phyloP scores from a whole-genome alignment of 2,329 filamentous ascomycete genomes.

The Pseudovirgaria hyperparasitica region DNA sequence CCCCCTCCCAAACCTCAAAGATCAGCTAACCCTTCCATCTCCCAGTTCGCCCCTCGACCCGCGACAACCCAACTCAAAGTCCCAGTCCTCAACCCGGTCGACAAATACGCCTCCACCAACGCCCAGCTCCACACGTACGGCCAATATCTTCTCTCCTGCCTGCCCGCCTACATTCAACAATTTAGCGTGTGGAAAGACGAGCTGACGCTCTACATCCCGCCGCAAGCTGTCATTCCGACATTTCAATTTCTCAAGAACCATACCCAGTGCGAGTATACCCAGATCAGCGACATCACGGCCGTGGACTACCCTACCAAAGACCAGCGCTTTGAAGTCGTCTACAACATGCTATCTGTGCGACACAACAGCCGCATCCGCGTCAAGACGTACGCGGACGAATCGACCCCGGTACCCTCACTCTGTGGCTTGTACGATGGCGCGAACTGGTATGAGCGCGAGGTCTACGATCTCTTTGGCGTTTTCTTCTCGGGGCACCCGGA shows the following conservation, averaged over 20 bases:
- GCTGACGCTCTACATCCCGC: slow-evolving; percentile 84
- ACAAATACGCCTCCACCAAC: slow-evolving; percentile 81
- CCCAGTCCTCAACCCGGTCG: slow-evolving; percentile 78
- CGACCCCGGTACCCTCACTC: slow-evolving; percentile 81
- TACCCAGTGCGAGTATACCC: slow-evolving; percentile 92
- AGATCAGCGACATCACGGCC: slow-evolving; percentile 81
- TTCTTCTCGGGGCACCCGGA: slow-evolving; percentile 96
- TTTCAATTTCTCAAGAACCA: slow-evolving; percentile 96
- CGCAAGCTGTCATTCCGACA: slow-evolving; percentile 76
- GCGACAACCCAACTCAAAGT: slow-evolving; percentile 48
- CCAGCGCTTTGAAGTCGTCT: slow-evolving; percentile 94
- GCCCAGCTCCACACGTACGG: slow-evolving; percentile 88
- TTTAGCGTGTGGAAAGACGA: slow-evolving; percentile 97
- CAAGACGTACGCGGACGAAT: slow-evolving; percentile 98
- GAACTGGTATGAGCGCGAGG: slow-evolving; percentile 97
- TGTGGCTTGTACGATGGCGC: slow-evolving; percentile 82
- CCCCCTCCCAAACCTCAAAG: neutral
- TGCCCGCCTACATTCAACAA: slow-evolving; percentile 98
- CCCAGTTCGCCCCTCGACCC: slow-evolving; percentile 31
- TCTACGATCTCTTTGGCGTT: slow-evolving; percentile 94
- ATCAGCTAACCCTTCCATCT: slow-evolving; percentile 2
- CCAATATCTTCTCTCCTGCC: slow-evolving; percentile 87
- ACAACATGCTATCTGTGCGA: slow-evolving; percentile 89
- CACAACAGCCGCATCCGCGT: slow-evolving; percentile 95
- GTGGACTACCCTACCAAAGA: slow-evolving; percentile 93